These are phyloP conservation scores for Croton laevigatus DNA, from an alignment of 441 rosid species.

Conservation along the genomic window DNA sequence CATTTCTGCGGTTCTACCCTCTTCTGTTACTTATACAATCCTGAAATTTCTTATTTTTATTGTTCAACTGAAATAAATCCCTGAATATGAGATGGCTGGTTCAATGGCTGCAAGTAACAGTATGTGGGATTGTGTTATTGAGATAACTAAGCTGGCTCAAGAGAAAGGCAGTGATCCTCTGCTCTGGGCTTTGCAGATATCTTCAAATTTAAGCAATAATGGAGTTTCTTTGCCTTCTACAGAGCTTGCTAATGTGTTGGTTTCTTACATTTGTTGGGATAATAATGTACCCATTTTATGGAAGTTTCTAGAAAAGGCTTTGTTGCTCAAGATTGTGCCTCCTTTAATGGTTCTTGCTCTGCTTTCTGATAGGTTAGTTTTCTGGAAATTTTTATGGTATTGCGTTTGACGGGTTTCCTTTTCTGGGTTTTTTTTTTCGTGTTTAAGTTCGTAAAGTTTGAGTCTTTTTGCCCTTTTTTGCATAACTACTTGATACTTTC, in stretches of 20 bases:
- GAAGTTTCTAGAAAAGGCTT: constrained; percentile 93
- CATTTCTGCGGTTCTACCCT: background rate
- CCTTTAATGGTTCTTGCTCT: constrained; percentile 74
- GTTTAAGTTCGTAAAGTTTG: background rate
- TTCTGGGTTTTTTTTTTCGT: background rate
- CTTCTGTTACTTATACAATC: background rate
- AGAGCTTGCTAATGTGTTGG: constrained; percentile 73
- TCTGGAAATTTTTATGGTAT: constrained; percentile 8
- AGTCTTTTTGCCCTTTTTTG: background rate
- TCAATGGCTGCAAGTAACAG: constrained; percentile 25
- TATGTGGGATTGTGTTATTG: constrained; percentile 62
- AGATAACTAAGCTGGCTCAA: constrained; percentile 63
- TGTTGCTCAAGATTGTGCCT: constrained; percentile 61
- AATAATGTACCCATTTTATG: constrained; percentile 84
- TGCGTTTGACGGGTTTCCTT: constrained; percentile 5
- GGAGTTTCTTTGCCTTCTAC: constrained; percentile 69
- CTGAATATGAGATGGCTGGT: constrained; percentile 40
- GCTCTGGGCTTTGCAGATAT: constrained; percentile 71
- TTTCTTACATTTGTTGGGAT: constrained; percentile 89
- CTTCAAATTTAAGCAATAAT: constrained; percentile 49
- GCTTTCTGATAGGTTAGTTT: constrained; percentile 53
- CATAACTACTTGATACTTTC: background rate
- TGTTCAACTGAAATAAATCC: constrained; percentile 7
- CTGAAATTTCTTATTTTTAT: background rate
- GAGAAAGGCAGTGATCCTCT: constrained; percentile 65